Conservation (phyloP, 345 rosid species). For the Brassica nigra region DNA sequence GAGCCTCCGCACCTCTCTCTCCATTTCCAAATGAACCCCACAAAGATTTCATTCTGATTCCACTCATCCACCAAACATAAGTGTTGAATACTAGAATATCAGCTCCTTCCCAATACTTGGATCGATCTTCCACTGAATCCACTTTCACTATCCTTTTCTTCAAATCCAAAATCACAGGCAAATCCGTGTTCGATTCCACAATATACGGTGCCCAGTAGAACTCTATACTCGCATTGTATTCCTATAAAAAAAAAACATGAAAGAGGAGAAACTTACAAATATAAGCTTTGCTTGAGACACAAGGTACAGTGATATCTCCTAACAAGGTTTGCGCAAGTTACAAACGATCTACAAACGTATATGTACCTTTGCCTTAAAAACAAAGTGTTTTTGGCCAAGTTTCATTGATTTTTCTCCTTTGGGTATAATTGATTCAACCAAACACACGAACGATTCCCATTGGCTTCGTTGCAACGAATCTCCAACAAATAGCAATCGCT, state of each 20-base stretch:
- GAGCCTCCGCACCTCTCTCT: conserved; percentile 60
- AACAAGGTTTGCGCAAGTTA: not conserved
- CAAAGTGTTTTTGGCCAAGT: conserved; percentile 45
- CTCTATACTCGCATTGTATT: conserved; percentile 75
- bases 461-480: conserved; percentile 88
- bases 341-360: not conserved
- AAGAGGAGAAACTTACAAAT: not conserved
- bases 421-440: conserved; percentile 71
- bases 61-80: conserved; percentile 99
- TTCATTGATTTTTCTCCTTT: conserved; percentile 61
- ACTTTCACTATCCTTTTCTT: conserved; percentile 79
- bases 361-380: conserved; percentile 73
- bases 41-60: conserved; percentile 63
- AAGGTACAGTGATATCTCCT: conserved; percentile 35
- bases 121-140: conserved; percentile 76
- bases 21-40: conserved; percentile 97
- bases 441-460: conserved; percentile 89
- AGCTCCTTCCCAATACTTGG: conserved; percentile 69
- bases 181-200: conserved; percentile 80
- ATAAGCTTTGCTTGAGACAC: conserved; percentile 55
- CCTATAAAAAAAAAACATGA: conserved; percentile 38
- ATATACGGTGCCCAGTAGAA: conserved; percentile 95
- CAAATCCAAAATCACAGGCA: conserved; percentile 57
- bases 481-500: conserved; percentile 78
- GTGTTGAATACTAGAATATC: conserved; percentile 85